These are phyloP conservation scores for Dryas octopetala DNA, from an alignment of 306 rosid genomes.

Conservation along the genomic window DNA sequence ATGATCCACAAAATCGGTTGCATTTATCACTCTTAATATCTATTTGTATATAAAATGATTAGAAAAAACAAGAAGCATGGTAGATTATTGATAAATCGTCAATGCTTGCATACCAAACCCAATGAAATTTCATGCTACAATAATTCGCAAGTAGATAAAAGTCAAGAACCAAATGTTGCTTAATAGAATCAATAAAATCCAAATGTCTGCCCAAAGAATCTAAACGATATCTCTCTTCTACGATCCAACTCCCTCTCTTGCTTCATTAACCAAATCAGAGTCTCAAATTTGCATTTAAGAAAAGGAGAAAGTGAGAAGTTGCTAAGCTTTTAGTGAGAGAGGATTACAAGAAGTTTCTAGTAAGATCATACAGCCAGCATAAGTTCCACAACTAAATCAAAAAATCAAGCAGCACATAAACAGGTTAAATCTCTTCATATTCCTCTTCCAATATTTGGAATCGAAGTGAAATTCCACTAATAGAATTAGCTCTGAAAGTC, in stretches of 20 bases:
- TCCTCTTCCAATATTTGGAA: background rate
- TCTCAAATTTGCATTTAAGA: background rate
- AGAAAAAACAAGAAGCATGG: no score
- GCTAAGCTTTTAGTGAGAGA: background rate
- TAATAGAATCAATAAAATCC: background rate
- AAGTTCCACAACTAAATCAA: background rate
- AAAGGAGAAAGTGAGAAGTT: background rate
- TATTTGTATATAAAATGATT: no score
- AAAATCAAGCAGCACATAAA: background rate
- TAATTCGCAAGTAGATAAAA: background rate
- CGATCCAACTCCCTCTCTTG: background rate
- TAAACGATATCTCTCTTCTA: background rate
- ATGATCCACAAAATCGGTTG: no score
- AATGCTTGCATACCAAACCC: background rate
- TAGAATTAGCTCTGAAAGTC: background rate
- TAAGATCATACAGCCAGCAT: background rate
- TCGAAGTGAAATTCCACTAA: background rate
- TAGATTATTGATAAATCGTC: background rate
- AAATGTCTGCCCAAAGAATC: background rate
- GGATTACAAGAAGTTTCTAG: background rate
- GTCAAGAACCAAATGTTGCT: background rate
- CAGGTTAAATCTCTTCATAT: background rate
- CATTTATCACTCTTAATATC: no score
- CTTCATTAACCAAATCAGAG: background rate
- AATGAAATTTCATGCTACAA: background rate